Conservation (phyloP, 2,329 filamentous ascomycete species). For the Myrmaecium sp. region DNA sequence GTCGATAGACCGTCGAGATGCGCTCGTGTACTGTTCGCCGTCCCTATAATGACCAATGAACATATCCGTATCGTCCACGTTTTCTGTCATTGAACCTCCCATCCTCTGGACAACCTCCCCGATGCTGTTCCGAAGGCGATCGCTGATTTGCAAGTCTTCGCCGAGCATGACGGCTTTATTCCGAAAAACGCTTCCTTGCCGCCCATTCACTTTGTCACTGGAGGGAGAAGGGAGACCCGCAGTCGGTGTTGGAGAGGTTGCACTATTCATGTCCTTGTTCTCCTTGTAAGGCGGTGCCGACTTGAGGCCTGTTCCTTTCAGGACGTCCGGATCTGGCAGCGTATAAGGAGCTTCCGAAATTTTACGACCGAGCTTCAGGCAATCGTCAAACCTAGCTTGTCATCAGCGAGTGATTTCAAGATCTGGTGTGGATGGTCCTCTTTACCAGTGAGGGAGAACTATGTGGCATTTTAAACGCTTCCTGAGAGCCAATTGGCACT, state of each 20-base stretch:
- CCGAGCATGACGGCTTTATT: slow-evolving; percentile 64
- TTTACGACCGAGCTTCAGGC: slow-evolving; percentile 76
- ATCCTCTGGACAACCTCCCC: slow-evolving; percentile 52
- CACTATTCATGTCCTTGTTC: slow-evolving; percentile 42
- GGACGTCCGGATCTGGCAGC: slow-evolving; percentile 70
- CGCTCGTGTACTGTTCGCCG: slow-evolving; percentile 58
- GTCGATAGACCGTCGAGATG: slow-evolving; percentile 60
- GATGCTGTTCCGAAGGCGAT: slow-evolving; percentile 49
- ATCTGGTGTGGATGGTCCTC: slow-evolving; percentile 7
- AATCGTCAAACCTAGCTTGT: slow-evolving; percentile 76
- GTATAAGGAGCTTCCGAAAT: slow-evolving; percentile 80
- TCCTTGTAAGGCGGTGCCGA: slow-evolving; percentile 9
- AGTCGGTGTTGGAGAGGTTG: slow-evolving; percentile 37
- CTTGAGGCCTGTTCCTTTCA: slow-evolving; percentile 27
- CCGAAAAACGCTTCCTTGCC: slow-evolving; percentile 49
- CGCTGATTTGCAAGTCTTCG: slow-evolving; percentile 52
- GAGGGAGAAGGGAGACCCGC: slow-evolving; percentile 14
- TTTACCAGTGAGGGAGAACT: slow-evolving; percentile 83
- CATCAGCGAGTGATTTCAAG: slow-evolving; percentile 5
- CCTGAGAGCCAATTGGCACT: slow-evolving; percentile 43
- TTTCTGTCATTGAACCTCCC: slow-evolving; percentile 50
- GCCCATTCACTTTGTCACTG: slow-evolving; percentile 2
- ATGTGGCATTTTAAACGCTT: slow-evolving; percentile 62
- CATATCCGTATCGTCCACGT: slow-evolving; percentile 57
- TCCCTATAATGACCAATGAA: slow-evolving; percentile 80